A percentile compares a stretch with the other conserved stretches of the same genome.
Conservation (phyloP, 352 stramenopile species). For the Phytopythium chamaehyphon region DNA sequence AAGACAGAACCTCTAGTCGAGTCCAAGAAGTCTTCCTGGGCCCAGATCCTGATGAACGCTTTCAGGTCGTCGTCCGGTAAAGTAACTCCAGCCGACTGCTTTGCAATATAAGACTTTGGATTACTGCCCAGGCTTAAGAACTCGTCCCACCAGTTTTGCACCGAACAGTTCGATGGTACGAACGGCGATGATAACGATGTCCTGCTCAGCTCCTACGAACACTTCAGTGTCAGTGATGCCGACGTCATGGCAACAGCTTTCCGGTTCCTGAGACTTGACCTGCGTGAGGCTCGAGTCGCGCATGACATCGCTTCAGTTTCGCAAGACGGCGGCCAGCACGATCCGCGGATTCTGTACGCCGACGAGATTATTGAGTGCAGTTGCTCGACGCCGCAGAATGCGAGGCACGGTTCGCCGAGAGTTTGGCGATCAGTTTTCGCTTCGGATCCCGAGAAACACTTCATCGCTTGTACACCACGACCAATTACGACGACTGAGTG, state of each 20-base stretch:
- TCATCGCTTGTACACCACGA: constrained; percentile 3
- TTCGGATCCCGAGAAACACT: constrained; percentile 1
- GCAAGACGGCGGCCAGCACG: constrained; percentile 16
- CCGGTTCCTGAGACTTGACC: not conserved
- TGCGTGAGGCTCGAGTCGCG: not conserved
- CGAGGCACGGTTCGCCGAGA: constrained; percentile 1
- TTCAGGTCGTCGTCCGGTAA: too few species aligned
- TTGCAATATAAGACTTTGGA: too few species aligned
- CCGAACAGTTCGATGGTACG: not conserved
- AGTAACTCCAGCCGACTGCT: too few species aligned
- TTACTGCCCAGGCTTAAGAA: too few species aligned
- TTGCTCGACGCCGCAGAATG: not conserved
- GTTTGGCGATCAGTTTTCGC: constrained; percentile 1
- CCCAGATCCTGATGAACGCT: too few species aligned
- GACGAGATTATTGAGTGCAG: not conserved
- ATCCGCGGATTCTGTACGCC: constrained; percentile 7
- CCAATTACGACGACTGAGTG: constrained; percentile 4
- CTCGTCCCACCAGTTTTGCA: too few species aligned
- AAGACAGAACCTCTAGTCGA: too few species aligned
- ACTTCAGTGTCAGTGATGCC: not conserved
- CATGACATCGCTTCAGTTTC: constrained; percentile 1
- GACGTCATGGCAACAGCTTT: constrained; percentile 1
- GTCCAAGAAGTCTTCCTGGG: too few species aligned
- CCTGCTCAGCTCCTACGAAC: not conserved
- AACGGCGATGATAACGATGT: not conserved